These are phyloP conservation scores for Cercospora zeina DNA, from an alignment of 2,329 filamentous ascomycete genomes.

Conservation along the genomic window DNA sequence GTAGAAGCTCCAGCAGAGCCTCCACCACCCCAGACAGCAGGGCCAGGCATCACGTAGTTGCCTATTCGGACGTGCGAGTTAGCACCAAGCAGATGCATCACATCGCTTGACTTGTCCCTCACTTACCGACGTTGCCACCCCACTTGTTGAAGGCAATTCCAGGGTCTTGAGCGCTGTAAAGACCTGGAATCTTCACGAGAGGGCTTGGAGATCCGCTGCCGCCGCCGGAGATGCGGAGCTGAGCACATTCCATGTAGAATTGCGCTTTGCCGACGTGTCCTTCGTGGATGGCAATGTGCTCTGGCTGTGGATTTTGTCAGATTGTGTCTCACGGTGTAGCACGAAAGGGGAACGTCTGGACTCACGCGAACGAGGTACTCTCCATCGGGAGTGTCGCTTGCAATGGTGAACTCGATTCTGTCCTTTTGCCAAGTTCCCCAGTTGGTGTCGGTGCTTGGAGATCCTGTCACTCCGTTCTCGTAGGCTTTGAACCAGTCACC, in stretches of 20 bases:
- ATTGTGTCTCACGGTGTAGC: constrained; percentile 8
- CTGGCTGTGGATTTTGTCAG: constrained; percentile 11
- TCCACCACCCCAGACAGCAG: constrained; percentile 1
- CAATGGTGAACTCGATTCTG: constrained; percentile 27
- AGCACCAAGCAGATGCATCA: neutral
- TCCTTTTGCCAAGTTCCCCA: constrained; percentile 25
- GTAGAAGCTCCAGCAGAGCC: neutral
- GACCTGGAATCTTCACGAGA: constrained; percentile 27
- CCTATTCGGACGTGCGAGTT: neutral
- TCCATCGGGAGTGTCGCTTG: constrained; percentile 13
- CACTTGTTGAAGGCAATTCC: constrained; percentile 30
- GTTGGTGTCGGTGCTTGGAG: constrained; percentile 17
- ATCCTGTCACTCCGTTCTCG: constrained; percentile 20
- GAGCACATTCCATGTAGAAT: constrained; percentile 29
- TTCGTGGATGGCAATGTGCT: constrained; percentile 29
- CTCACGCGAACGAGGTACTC: neutral
- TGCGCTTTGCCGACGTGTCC: constrained; percentile 26
- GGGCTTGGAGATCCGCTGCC: constrained; percentile 25
- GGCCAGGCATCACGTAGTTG: neutral
- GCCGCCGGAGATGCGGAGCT: constrained; percentile 28
- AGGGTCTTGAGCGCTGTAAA: constrained; percentile 30
- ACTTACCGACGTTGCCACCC: constrained; percentile 16
- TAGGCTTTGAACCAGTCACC: constrained; percentile 31
- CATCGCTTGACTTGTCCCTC: neutral
- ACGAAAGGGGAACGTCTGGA: constrained; percentile 10